These are phyloP conservation scores for Fusarium sp. DNA, from an alignment of 2,329 filamentous ascomycete species.

Conservation along the genomic window DNA sequence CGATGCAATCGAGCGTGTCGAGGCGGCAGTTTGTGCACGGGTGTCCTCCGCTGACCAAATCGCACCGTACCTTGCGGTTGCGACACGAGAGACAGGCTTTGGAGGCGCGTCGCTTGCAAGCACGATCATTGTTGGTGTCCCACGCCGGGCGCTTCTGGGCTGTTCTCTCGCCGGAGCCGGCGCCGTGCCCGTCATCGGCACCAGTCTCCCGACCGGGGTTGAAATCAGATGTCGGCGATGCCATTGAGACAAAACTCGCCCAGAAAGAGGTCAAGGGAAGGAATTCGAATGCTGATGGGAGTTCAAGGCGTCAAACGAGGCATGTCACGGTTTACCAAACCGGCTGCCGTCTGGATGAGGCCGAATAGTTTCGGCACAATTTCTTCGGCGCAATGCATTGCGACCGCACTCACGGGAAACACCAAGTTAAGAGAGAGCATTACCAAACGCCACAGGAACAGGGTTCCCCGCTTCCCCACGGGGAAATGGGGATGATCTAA, in stretches of 20 bases:
- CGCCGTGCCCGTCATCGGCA: background rate
- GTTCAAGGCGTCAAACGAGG: background rate
- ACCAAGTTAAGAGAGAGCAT: background rate
- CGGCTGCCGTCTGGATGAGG: too few species aligned
- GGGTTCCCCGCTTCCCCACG: constrained; percentile 1
- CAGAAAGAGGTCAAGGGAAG: background rate
- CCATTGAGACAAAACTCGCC: background rate
- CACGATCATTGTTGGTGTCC: constrained; percentile 14
- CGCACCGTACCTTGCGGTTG: constrained; percentile 48
- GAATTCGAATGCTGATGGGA: background rate
- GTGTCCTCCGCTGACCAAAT: constrained; percentile 40
- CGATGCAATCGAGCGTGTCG: constrained; percentile 35
- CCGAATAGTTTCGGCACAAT: too few species aligned
- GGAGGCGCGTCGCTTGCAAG: constrained; percentile 44
- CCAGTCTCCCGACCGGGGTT: background rate
- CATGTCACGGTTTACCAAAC: too few species aligned
- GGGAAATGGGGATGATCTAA: background rate
- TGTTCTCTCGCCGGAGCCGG: background rate
- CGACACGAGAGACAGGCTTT: constrained; percentile 43
- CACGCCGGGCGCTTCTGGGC: constrained; percentile 10
- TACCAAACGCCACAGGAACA: background rate
- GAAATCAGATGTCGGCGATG: constrained; percentile 4
- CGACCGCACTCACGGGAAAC: too few species aligned
- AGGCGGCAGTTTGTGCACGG: constrained; percentile 50
- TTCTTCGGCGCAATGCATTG: too few species aligned